These are phyloP conservation scores for Marasmius oreades DNA, from an alignment of 1,284 basidiomycete genomes.

Conservation along the genomic window DNA sequence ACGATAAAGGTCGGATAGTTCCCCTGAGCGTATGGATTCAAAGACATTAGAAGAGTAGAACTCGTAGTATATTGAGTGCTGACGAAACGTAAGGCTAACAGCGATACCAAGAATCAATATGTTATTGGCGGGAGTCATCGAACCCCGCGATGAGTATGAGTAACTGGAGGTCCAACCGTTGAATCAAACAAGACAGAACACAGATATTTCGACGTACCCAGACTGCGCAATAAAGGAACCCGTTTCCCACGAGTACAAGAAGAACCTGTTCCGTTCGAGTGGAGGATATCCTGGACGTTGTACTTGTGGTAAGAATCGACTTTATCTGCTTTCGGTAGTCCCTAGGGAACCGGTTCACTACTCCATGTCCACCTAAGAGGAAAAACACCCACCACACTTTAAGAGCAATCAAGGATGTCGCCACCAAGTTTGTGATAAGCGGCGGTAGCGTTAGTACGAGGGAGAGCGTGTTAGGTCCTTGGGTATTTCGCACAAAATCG, in stretches of 20 bases:
- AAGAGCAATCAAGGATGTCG: slow-evolving; percentile 4
- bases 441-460: slow-evolving; percentile 10
- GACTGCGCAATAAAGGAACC: slow-evolving; percentile 8
- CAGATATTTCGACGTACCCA: slow-evolving; percentile 4
- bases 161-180: not conserved
- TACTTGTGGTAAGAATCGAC: slow-evolving; percentile 3
- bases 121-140: slow-evolving; percentile 7
- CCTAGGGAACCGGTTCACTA: not conserved
- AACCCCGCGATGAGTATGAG: slow-evolving; percentile 10
- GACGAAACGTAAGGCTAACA: slow-evolving; percentile 10
- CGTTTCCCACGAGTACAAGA: slow-evolving; percentile 5
- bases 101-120: slow-evolving; percentile 5
- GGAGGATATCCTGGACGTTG: not conserved
- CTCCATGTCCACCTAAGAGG: not conserved
- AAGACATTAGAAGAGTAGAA: not conserved
- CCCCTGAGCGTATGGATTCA: slow-evolving; percentile 1
- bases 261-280: slow-evolving; percentile 5
- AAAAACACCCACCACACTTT: slow-evolving; percentile 4
- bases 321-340: slow-evolving; percentile 6
- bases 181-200: not conserved
- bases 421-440: slow-evolving; percentile 8
- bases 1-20: slow-evolving; percentile 12
- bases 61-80: not conserved
- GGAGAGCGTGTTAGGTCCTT: slow-evolving; percentile 3
- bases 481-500: slow-evolving; percentile 4